Base-by-base conservation (phyloP, 208 protist species). In the Leishmania mexicana region DNA sequence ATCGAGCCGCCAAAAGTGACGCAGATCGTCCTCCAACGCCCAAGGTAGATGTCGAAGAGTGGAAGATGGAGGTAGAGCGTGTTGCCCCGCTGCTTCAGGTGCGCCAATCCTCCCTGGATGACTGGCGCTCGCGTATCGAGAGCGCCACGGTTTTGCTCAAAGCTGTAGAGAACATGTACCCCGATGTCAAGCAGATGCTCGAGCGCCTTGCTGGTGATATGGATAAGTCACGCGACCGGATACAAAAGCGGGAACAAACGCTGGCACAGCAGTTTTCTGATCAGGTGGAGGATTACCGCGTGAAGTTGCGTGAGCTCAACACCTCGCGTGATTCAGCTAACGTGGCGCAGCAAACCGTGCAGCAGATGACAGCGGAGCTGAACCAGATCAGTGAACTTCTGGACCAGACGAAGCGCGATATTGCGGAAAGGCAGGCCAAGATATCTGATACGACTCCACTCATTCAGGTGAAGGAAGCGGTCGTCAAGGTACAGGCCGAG, bases 231-330 rank as follows among this genome's bases (percentile, higher is more conserved):
- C 88, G 87, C 31, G 94, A 98, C 77, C 87, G 92, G n/a, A 95
- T 98, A 62, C 91, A 98, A 76, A 98, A 97, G 79, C 90, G 95
- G 28, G 95, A 98, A 79, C 92, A 95, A 79, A 96, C 94, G 15
- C 90, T 98, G 31, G 94, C 93, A n/a, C 92, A 95, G 73, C 94
- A 98, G 81, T 98, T 98, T 85, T 93, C 92, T 11, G 93, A 97
- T 51, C 91, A 97, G 74, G 94, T 96, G 11, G 93, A 98, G 78
- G 89, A 95, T 45, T 98, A 98, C 77, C 86, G 95, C 38, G 94
- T 96, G 51, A 97, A 95, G 81, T 89, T 97, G 42, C 92, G 93
- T 49, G 95, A 98, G 71, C 79, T 98, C 6, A 96, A 96, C 78
- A 94, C 83, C 15, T 97, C 91, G 3, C 89, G 89, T 45, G 95